Conservation (phyloP, 2,329 filamentous ascomycete genomes). For the Coniochaeta sp. region DNA sequence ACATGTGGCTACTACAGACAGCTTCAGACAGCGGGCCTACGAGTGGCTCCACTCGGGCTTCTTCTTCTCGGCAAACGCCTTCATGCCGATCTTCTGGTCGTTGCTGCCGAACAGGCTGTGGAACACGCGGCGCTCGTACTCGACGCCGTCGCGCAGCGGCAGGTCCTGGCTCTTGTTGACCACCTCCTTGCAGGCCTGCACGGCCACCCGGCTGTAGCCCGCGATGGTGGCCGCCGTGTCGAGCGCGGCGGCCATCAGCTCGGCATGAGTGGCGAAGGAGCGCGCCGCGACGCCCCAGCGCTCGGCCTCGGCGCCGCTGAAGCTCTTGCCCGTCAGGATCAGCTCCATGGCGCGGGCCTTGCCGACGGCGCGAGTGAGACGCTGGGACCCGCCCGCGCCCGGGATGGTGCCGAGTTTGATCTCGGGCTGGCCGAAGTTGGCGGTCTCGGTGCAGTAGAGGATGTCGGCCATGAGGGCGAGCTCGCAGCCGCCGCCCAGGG, state of each 20-base stretch:
- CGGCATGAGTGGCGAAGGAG: constrained; percentile 72
- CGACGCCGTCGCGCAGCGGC: constrained; percentile 78
- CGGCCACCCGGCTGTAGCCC: constrained; percentile 75
- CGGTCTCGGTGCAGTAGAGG: constrained; percentile 76
- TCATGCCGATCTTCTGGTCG: constrained; percentile 97
- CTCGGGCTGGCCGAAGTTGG: constrained; percentile 95
- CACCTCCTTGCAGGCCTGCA: constrained; percentile 92
- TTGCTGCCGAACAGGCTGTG: constrained; percentile 87
- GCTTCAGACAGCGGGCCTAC: constrained; percentile 30
- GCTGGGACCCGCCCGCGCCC: constrained; percentile 84
- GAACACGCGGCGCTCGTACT: constrained; percentile 91
- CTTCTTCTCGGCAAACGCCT: constrained; percentile 90
- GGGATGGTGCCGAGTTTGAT: constrained; percentile 92
- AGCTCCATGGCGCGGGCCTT: constrained; percentile 89
- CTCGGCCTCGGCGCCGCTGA: constrained; percentile 76
- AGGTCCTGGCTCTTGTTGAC: constrained; percentile 98
- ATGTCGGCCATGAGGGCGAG: constrained; percentile 97
- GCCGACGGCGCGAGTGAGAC: constrained; percentile 74
- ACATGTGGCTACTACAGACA: not conserved
- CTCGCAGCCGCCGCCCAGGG: constrained; percentile 91
- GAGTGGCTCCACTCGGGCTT: constrained; percentile 86
- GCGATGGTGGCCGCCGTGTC: constrained; percentile 87
- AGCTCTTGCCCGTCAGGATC: constrained; percentile 78
- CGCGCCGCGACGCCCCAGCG: constrained; percentile 86
- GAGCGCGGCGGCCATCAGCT: constrained; percentile 72